A percentile compares a stretch with the other conserved stretches of the same genome.
These are phyloP conservation scores for Xylaria nigripes DNA, from an alignment of 495 filamentous ascomycete species.

Conservation along the genomic window DNA sequence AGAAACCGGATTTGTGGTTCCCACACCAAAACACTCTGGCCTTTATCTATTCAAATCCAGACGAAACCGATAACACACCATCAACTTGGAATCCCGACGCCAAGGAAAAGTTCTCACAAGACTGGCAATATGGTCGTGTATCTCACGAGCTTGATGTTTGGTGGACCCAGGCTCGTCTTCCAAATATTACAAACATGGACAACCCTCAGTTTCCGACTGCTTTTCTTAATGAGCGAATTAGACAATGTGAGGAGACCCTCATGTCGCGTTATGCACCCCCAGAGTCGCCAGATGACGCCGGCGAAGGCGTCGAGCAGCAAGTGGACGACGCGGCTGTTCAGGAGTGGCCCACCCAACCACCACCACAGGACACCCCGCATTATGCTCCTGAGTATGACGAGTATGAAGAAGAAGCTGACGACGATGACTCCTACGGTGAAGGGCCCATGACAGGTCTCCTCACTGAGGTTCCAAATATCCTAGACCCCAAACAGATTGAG, in stretches of 20 bases:
- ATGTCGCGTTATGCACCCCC: slow-evolving; percentile 40
- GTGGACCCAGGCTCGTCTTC: slow-evolving; percentile 47
- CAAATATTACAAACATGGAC: slow-evolving; percentile 46
- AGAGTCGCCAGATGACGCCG: slow-evolving; percentile 31
- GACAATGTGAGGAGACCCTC: slow-evolving; percentile 40
- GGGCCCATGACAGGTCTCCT: slow-evolving; percentile 79
- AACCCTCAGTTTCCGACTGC: slow-evolving; percentile 44
- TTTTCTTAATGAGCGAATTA: slow-evolving; percentile 40
- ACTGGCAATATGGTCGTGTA: slow-evolving; percentile 44
- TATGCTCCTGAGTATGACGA: slow-evolving; percentile 40
- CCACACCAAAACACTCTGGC: slow-evolving; percentile 29
- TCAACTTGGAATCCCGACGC: slow-evolving; percentile 39
- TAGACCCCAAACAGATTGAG: slow-evolving; percentile 89
- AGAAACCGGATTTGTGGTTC: slow-evolving; percentile 27
- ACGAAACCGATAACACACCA: slow-evolving; percentile 23
- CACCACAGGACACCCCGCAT: slow-evolving; percentile 28
- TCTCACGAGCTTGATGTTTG: slow-evolving; percentile 50
- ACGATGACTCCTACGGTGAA: slow-evolving; percentile 73
- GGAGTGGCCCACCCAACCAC: slow-evolving; percentile 44
- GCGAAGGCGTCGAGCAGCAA: slow-evolving; percentile 30
- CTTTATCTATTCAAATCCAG: slow-evolving; percentile 36
- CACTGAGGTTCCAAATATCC: slow-evolving; percentile 87
- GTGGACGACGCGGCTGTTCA: slow-evolving; percentile 40
- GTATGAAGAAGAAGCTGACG: slow-evolving; percentile 68
- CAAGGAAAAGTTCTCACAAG: slow-evolving; percentile 43